Evolutionary conservation across 2,329 filamentous ascomycete species (phyloP).

Genomic region (Clonostachys chloroleuca): DNA sequence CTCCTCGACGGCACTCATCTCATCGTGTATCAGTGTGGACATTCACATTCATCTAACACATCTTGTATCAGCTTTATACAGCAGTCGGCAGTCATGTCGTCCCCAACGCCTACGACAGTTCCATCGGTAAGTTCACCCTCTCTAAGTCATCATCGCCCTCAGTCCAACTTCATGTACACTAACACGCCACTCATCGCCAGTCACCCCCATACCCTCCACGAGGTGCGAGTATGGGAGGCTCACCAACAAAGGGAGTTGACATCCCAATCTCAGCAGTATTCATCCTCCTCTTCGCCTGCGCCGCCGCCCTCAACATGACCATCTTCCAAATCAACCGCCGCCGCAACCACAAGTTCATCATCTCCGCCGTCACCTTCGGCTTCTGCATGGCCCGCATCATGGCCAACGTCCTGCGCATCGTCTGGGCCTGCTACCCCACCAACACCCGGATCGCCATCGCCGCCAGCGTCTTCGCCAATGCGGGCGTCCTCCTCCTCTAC

Average conservation of each 20-base stretch:
- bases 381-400: conserved; percentile 52
- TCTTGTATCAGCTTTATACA: too few species aligned
- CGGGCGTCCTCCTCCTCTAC: conserved; percentile 72
- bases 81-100: too few species aligned
- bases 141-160: not conserved
- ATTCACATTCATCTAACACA: too few species aligned
- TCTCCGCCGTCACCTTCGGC: conserved; percentile 52
- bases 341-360: conserved; percentile 52
- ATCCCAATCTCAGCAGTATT: conserved; percentile 62
- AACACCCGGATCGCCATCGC: conserved; percentile 45
- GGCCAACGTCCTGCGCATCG: conserved; percentile 47
- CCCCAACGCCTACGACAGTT: not conserved
- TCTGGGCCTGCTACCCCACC: conserved; percentile 39
- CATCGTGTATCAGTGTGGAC: too few species aligned
- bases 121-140: not conserved
- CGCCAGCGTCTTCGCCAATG: conserved; percentile 65
- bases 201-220: conserved; percentile 31
- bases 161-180: not conserved
- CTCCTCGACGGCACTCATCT: too few species aligned
- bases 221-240: conserved; percentile 49
- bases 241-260: conserved; percentile 54
- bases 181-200: conserved; percentile 5
- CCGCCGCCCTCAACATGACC: conserved; percentile 53
- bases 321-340: conserved; percentile 47
- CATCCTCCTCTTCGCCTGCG: conserved; percentile 48